Conservation (phyloP, 768 basidiomycete species). For the Crassisporium funariophilum region DNA sequence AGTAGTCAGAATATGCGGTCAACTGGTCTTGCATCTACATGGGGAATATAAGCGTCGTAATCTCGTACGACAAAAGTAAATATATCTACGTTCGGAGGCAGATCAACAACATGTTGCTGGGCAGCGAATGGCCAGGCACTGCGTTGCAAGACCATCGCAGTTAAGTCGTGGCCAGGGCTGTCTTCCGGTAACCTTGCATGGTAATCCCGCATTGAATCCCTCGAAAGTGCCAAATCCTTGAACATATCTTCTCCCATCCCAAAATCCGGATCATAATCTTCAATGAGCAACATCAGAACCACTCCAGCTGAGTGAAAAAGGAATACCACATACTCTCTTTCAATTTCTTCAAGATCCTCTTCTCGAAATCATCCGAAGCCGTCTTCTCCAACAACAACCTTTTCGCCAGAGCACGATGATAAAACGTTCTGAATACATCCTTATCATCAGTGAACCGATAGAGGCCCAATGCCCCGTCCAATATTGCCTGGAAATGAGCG, state of each 20-base stretch:
- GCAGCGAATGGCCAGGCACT: conserved; percentile 85
- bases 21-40: conserved; percentile 76
- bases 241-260: conserved; percentile 96
- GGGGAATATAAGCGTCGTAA: conserved; percentile 1
- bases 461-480: conserved; percentile 70
- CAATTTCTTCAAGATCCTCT: conserved; percentile 79
- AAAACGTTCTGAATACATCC: conserved; percentile 93
- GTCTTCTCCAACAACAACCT: conserved; percentile 81
- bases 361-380: conserved; percentile 87
- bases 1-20: conserved; percentile 63
- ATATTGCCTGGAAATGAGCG: conserved; percentile 56
- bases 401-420: conserved; percentile 87
- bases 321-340: conserved; percentile 60
- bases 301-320: neutral
- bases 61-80: conserved; percentile 8
- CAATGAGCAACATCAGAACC: conserved; percentile 1
- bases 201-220: conserved; percentile 72
- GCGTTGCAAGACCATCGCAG: conserved; percentile 82
- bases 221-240: conserved; percentile 79
- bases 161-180: conserved; percentile 51
- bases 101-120: conserved; percentile 48
- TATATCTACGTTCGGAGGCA: conserved; percentile 53
- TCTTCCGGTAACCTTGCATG: conserved; percentile 44
- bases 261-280: conserved; percentile 96
- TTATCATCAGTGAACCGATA: conserved; percentile 91